Evolutionary conservation across 2,329 filamentous ascomycete species (phyloP).

Genomic region (Blumeria hordei): DNA sequence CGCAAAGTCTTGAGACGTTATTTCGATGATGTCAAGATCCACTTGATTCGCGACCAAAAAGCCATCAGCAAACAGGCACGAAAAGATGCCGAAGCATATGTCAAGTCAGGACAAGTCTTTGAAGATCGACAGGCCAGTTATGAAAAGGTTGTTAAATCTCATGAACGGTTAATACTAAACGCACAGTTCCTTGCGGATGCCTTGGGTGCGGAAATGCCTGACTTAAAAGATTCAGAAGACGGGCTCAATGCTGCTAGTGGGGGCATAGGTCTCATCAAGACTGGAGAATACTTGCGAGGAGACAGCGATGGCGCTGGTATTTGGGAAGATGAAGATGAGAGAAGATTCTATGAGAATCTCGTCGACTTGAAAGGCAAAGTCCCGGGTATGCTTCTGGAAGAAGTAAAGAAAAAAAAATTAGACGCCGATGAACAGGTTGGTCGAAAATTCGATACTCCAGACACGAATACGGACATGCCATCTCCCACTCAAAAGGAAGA

Average conservation of each 20-base stretch:
- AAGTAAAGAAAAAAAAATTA: conserved; percentile 77
- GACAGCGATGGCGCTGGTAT: conserved; percentile 82
- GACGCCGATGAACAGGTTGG: conserved; percentile 64
- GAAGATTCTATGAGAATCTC: conserved; percentile 92
- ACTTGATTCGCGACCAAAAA: conserved; percentile 80
- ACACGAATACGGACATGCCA: conserved; percentile 18
- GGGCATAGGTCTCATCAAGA: conserved; percentile 79
- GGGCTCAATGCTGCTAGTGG: conserved; percentile 39
- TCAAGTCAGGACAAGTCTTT: conserved; percentile 95
- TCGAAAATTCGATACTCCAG: conserved; percentile 41
- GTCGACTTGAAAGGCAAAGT: conserved; percentile 92
- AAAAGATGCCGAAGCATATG: conserved; percentile 91
- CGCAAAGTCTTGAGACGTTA: conserved; percentile 67
- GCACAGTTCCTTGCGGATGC: conserved; percentile 78
- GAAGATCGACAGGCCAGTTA: conserved; percentile 92
- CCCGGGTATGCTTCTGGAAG: conserved; percentile 76
- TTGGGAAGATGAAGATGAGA: conserved; percentile 96
- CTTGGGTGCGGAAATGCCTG: conserved; percentile 78
- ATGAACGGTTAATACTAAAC: conserved; percentile 75
- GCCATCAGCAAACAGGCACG: conserved; percentile 66
- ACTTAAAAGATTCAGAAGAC: conserved; percentile 64
- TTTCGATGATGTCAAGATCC: conserved; percentile 76
- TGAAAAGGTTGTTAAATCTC: conserved; percentile 76
- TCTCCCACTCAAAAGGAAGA: conserved; percentile 23
- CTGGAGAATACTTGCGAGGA: conserved; percentile 74